A percentile compares a stretch with the other conserved stretches of the same genome.
Evolutionary conservation across 2,329 filamentous ascomycete species (phyloP).

Genomic region (Ceratocystis alfenasii): DNA sequence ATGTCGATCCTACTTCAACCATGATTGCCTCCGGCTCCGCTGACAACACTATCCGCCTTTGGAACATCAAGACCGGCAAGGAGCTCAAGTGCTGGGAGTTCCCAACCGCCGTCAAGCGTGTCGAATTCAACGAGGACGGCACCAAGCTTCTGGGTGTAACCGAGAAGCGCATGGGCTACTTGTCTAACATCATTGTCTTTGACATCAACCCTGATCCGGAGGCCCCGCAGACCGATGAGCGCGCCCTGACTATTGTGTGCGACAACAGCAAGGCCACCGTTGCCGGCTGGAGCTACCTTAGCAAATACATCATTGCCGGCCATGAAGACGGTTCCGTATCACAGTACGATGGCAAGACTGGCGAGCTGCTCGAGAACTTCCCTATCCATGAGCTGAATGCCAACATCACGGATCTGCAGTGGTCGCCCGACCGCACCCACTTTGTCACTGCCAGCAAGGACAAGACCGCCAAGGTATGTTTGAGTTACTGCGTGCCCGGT

Average conservation of each 20-base stretch:
- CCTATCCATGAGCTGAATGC: constrained; percentile 71
- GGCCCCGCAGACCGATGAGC: constrained; percentile 75
- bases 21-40: constrained; percentile 90
- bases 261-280: constrained; percentile 95
- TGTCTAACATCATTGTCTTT: constrained; percentile 86
- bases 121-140: constrained; percentile 94
- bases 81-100: constrained; percentile 97
- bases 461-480: constrained; percentile 74
- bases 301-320: constrained; percentile 91
- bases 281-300: constrained; percentile 88
- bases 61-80: constrained; percentile 88
- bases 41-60: constrained; percentile 95
- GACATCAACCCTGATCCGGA: constrained; percentile 76
- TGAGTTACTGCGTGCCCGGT: background rate
- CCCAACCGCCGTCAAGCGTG: constrained; percentile 89
- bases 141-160: constrained; percentile 83
- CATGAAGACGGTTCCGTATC: constrained; percentile 94
- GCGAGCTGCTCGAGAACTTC: constrained; percentile 68
- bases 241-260: constrained; percentile 74
- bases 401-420: constrained; percentile 86
- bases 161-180: constrained; percentile 94
- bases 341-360: constrained; percentile 82
- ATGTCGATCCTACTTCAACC: constrained; percentile 83
- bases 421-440: constrained; percentile 85
- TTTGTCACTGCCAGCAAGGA: constrained; percentile 98